Base-by-base conservation (phyloP, 2,329 filamentous ascomycete species). In the Helminthosporium solani region DNA sequence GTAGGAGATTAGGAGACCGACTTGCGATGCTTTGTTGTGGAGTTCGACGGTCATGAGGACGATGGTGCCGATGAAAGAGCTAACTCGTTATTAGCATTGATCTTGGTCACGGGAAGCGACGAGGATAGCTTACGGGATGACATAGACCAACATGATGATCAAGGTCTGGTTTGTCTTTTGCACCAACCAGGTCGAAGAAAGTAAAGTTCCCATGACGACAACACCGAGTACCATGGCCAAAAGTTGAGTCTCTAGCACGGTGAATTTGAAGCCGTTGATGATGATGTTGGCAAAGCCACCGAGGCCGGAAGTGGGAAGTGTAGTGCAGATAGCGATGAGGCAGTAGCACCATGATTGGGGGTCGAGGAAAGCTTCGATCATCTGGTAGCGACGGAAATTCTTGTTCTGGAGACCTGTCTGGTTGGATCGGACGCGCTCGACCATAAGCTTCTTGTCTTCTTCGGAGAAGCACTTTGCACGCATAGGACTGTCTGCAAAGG, bases 241-340 rank as follows among this genome's bases (percentile, higher is more conserved):
- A 1, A 91, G 73, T 68, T 90, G 86, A 0, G 86, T 88, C 66
- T 90, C 72, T 6, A 89, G 73, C 0, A 74, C 72, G 0, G 72
- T 77, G 59, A 90, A 91, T 0, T 84, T 71, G 47, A 90, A 83
- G 44, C 77, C 66, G n/a, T 62, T 80, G 67, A 90, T 88, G 57
- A 91, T 85, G 56, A 90, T 85, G 52, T 85, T 85, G 43, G 85
- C 82, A 62, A 89, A 90, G 0, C 82, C 83, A 6, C 87, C 86
- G 0, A 90, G 78, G 0, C 87, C 86, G 16, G 80, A 84, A 0
- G 86, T 90, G 0, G 86, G 87, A 1, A 90, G 73, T 0, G 86
- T 90, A 0, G 87, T 89, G 68, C 82, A 86, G 18, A 90, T 73
- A 42, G 84, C 79, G 37, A 90, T 84, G 6, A 81, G 69, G 35